These are phyloP conservation scores for Torrubiellomyces zombiae DNA, from an alignment of 2,329 filamentous ascomycete species.

Conservation along the genomic window DNA sequence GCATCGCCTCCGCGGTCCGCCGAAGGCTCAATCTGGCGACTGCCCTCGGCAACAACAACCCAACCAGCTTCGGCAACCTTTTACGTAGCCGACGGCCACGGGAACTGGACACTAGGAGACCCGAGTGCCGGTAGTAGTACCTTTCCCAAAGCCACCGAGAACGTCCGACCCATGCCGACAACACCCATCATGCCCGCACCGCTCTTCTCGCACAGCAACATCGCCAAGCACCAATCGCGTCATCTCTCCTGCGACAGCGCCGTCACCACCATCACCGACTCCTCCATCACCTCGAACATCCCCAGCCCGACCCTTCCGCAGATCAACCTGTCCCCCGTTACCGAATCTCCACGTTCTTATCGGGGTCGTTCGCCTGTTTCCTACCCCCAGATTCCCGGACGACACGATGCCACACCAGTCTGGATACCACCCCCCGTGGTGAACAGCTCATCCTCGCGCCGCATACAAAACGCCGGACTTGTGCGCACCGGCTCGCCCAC, in stretches of 20 bases:
- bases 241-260: conserved; percentile 15
- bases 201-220: conserved; percentile 8
- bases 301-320: conserved; percentile 8
- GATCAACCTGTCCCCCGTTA: conserved; percentile 28
- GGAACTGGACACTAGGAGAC: conserved; percentile 35
- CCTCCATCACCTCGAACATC: conserved; percentile 11
- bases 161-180: neutral
- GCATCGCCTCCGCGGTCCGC: conserved; percentile 13
- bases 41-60: conserved; percentile 27
- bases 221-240: conserved; percentile 10
- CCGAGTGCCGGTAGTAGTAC: no score
- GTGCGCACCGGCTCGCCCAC: conserved; percentile 15
- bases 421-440: conserved; percentile 1
- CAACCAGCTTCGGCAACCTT: conserved; percentile 27
- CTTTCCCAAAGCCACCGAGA: neutral
- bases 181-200: conserved; percentile 8
- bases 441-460: conserved; percentile 1
- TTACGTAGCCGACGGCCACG: conserved; percentile 34
- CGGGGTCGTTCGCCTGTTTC: conserved; percentile 15
- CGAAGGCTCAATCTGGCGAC: conserved; percentile 31
- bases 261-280: conserved; percentile 15
- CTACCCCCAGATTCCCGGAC: conserved; percentile 14
- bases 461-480: conserved; percentile 8
- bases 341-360: conserved; percentile 24
- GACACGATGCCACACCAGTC: conserved; percentile 9